Base-by-base conservation (phyloP, 202 grass and related monocot species). In the Dendrocalamus latiflorus region DNA sequence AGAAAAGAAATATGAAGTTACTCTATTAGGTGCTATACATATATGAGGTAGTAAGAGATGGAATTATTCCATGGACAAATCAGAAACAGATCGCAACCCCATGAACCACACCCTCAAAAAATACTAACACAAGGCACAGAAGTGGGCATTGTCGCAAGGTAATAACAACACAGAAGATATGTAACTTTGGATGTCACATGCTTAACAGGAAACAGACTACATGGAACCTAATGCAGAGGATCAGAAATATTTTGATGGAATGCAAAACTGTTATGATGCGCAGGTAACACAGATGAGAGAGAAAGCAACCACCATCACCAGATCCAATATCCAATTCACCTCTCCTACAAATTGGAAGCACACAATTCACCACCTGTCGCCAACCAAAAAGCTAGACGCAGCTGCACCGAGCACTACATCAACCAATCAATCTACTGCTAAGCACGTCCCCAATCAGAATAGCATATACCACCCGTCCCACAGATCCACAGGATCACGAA, bases 321-420 rank as follows among this genome's bases (percentile, higher is more conserved):
- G 77, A 89, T 86, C 72, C 48, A 15, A 78, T 73, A 67, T 72
- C 22, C 34, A 8, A 18, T 67, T 72, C 49, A 67, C 26, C 1
- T 82, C 17, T 16, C 53, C 13, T 57, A 38, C 28, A 28, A 65
- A 71, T 72, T 9, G 0, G n/a, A 65, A 49, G 17, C n/a, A 48
- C 66, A 28, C 0, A 10, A 21, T 45, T 81, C 38, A 70, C 45
- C 6, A 74, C 4, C 18, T 30, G 38, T 45, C 4, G 4, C 24
- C 10, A 0, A 57, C 11, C 16, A 66, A 77, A 78, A 17, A 71
- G 10, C 80, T 17, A 8, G 15, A 56, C 21, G 20, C 67, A 68
- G 18, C 22, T 16, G 63, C 42, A 2, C 26, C 21, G 33, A 41
- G 4, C 24, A 65, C 15, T 6, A 8, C 39, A 17, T 66, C 24